Evolutionary conservation across 2,329 filamentous ascomycete genomes (phyloP).

Genomic region (Fusarium sp.): DNA sequence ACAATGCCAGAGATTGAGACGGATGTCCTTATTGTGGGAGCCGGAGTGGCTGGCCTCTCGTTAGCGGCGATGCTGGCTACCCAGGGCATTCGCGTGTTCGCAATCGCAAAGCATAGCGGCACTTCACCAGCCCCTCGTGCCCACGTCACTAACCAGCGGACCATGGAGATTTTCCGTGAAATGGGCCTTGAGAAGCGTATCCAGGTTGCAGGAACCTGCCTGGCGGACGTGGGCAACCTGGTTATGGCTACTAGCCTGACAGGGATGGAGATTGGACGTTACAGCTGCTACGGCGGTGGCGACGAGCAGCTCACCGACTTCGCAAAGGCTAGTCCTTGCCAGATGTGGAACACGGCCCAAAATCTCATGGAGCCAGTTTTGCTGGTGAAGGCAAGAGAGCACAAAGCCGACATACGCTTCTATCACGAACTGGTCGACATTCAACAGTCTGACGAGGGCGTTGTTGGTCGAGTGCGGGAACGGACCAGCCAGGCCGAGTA

Average conservation of each 20-base stretch:
- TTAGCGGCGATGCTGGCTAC: constrained; percentile 21
- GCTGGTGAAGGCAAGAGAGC: constrained; percentile 12
- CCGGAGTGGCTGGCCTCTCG: constrained; percentile 24
- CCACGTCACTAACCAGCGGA: constrained; percentile 31
- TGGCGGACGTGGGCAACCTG: constrained; percentile 18
- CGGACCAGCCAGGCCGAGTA: constrained; percentile 22
- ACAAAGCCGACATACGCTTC: constrained; percentile 29
- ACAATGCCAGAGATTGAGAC: constrained; percentile 22
- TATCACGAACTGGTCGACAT: constrained; percentile 33
- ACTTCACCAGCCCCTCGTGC: constrained; percentile 27
- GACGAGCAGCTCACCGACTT: constrained; percentile 31
- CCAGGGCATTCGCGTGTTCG: constrained; percentile 4
- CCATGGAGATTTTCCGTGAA: constrained; percentile 32
- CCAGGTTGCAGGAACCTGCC: constrained; percentile 13
- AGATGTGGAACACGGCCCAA: constrained; percentile 29
- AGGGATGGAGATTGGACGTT: constrained; percentile 26
- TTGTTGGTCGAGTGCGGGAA: constrained; percentile 26
- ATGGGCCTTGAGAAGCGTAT: constrained; percentile 25
- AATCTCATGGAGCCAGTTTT: constrained; percentile 23
- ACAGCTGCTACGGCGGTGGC: constrained; percentile 27
- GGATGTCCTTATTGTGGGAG: constrained; percentile 26
- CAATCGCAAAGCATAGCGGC: constrained; percentile 31
- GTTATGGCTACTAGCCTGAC: constrained; percentile 34
- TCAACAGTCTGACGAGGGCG: constrained; percentile 16
- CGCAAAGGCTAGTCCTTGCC: constrained; percentile 24